Evolutionary conservation across 345 rosid species (phyloP).

Genomic region (Streptanthus diversifolius): DNA sequence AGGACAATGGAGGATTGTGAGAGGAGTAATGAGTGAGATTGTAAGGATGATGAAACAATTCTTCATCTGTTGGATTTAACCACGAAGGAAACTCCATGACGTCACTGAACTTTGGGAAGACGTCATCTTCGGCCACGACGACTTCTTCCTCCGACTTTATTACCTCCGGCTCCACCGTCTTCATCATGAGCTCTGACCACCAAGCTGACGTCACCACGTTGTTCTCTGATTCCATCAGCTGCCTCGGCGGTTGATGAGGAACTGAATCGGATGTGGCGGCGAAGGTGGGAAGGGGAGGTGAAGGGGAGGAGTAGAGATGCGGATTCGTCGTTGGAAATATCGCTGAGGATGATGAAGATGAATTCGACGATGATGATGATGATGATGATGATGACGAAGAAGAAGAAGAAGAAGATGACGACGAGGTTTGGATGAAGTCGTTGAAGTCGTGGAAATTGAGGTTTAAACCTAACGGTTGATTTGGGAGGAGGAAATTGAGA

Average conservation of each 20-base stretch:
- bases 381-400: conserved; percentile 42
- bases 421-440: conserved; percentile 50
- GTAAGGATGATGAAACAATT: conserved; percentile 58
- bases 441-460: conserved; percentile 83
- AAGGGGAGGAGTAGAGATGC: conserved; percentile 21
- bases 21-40: conserved; percentile 49
- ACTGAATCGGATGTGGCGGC: background rate
- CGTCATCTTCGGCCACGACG: conserved; percentile 44
- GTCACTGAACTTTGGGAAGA: conserved; percentile 59
- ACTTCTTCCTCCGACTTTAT: conserved; percentile 52
- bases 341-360: conserved; percentile 53
- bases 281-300: conserved; percentile 27
- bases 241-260: conserved; percentile 5
- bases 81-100: conserved; percentile 84
- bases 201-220: conserved; percentile 42
- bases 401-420: conserved; percentile 44
- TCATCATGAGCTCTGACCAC: conserved; percentile 34
- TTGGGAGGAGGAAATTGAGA: conserved; percentile 53
- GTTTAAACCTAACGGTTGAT: conserved; percentile 70
- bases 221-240: conserved; percentile 21
- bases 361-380: conserved; percentile 44
- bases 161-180: conserved; percentile 23
- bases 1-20: conserved; percentile 67
- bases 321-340: conserved; percentile 23
- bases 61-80: conserved; percentile 65